Conservation (phyloP, 2,329 filamentous ascomycete species). For the Paracamarosporium sp. region DNA sequence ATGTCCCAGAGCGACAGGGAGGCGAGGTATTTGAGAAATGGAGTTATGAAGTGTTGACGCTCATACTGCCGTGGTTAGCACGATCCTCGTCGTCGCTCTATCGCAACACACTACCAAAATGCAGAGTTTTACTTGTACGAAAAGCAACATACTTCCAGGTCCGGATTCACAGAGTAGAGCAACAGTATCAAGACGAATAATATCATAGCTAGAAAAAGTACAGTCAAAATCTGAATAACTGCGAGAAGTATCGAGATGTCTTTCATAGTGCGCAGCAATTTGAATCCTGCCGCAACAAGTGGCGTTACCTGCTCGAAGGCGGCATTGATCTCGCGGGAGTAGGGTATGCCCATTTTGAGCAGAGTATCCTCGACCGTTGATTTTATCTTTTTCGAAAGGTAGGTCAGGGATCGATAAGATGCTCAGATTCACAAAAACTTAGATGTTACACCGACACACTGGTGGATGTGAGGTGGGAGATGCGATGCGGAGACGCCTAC, state of each 20-base stretch:
- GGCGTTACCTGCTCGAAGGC: conserved; percentile 62
- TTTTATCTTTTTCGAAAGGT: neutral
- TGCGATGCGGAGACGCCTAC: neutral
- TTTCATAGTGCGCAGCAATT: conserved; percentile 57
- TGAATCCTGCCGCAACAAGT: conserved; percentile 57
- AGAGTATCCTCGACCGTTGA: conserved; percentile 6
- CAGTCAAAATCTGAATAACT: conserved; percentile 55
- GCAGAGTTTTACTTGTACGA: neutral
- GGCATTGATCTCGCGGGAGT: conserved; percentile 59
- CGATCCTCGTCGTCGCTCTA: neutral
- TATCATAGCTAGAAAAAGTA: conserved; percentile 50
- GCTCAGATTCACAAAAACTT: neutral
- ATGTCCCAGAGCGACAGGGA: conserved; percentile 25
- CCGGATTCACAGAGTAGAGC: conserved; percentile 56
- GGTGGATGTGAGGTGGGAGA: neutral
- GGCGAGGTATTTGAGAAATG: conserved; percentile 45
- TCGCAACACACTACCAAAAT: neutral
- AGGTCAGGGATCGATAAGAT: neutral
- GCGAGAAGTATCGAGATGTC: conserved; percentile 59
- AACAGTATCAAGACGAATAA: conserved; percentile 48
- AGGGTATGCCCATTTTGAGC: conserved; percentile 60
- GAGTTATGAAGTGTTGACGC: conserved; percentile 51
- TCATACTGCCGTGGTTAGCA: conserved; percentile 32
- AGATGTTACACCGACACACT: neutral
- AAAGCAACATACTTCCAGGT: conserved; percentile 46